phyloP scores from a whole-genome alignment of 2,329 filamentous ascomycete species.

The Ophiostoma tasmaniense region DNA sequence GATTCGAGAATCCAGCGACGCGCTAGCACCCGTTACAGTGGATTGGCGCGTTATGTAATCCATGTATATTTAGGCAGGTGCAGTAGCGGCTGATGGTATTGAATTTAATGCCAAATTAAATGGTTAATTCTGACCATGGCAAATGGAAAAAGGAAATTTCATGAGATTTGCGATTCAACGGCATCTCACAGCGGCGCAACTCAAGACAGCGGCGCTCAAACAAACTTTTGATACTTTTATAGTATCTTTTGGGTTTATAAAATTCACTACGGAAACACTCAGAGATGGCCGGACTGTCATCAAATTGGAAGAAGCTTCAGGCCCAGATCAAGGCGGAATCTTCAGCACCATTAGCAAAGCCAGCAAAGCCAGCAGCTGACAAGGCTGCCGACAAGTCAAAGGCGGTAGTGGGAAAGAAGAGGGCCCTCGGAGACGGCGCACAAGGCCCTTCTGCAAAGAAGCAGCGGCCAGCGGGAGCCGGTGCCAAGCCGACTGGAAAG shows the following conservation, averaged over 20 bases:
- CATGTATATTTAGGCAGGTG: not conserved
- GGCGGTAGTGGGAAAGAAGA: constrained; percentile 25
- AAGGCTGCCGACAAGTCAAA: constrained; percentile 26
- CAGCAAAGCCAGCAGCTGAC: not conserved
- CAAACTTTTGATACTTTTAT: not conserved
- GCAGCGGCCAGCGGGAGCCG: not conserved
- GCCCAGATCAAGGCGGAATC: constrained; percentile 46
- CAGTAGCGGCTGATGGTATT: not conserved
- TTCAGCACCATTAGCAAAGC: constrained; percentile 16
- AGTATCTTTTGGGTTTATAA: not conserved
- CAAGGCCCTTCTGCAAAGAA: constrained; percentile 23
- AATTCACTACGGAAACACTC: not conserved
- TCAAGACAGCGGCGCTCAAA: not conserved
- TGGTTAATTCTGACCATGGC: not conserved
- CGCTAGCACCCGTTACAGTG: not conserved
- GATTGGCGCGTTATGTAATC: not conserved
- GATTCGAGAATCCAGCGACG: not conserved
- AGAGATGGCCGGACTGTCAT: constrained; percentile 44
- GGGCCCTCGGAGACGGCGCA: constrained; percentile 25
- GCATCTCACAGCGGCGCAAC: not conserved
- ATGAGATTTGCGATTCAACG: not conserved
- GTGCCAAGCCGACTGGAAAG: not conserved
- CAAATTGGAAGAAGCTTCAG: constrained; percentile 75
- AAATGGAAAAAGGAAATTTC: constrained; percentile 1
- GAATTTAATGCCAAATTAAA: not conserved